phyloP scores from a whole-genome alignment of 2,329 filamentous ascomycete genomes.

The Cordyceps pruinosa region DNA sequence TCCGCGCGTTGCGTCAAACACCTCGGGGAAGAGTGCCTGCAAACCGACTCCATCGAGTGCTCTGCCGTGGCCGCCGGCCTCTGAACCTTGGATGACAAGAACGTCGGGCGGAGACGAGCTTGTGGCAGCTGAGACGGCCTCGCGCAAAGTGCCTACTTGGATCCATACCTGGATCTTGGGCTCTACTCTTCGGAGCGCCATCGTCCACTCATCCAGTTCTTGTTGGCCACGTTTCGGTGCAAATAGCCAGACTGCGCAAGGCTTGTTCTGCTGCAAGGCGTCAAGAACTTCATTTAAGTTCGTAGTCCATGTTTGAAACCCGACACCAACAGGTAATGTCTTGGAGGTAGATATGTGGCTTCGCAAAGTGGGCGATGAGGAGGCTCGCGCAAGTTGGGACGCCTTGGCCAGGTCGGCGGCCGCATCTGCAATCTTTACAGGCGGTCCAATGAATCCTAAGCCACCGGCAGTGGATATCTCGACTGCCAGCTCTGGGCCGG shows the following conservation, averaged over 20 bases:
- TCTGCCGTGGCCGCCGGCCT: constrained; percentile 48
- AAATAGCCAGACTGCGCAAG: constrained; percentile 42
- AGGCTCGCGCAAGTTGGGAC: constrained; percentile 18
- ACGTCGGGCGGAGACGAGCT: constrained; percentile 36
- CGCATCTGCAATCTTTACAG: constrained; percentile 26
- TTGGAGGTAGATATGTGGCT: neutral
- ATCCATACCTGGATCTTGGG: constrained; percentile 43
- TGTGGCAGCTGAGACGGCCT: constrained; percentile 36
- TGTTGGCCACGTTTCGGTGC: constrained; percentile 31
- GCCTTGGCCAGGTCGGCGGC: constrained; percentile 25
- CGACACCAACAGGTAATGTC: constrained; percentile 39
- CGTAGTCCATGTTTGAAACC: constrained; percentile 39
- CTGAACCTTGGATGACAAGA: constrained; percentile 45
- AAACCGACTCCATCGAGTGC: constrained; percentile 36
- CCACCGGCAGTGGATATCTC: constrained; percentile 66
- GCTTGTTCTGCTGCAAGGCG: constrained; percentile 25
- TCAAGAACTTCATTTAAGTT: constrained; percentile 26
- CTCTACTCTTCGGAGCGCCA: constrained; percentile 32
- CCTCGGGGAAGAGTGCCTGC: constrained; percentile 43
- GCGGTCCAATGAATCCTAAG: constrained; percentile 44
- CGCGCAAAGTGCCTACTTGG: constrained; percentile 42
- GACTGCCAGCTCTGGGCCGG: constrained; percentile 47
- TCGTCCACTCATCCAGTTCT: constrained; percentile 38
- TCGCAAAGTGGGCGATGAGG: constrained; percentile 11
- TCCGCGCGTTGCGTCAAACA: constrained; percentile 32